Conservation (phyloP, 2,329 filamentous ascomycete genomes). For the Neopestalotiopsis rosae region DNA sequence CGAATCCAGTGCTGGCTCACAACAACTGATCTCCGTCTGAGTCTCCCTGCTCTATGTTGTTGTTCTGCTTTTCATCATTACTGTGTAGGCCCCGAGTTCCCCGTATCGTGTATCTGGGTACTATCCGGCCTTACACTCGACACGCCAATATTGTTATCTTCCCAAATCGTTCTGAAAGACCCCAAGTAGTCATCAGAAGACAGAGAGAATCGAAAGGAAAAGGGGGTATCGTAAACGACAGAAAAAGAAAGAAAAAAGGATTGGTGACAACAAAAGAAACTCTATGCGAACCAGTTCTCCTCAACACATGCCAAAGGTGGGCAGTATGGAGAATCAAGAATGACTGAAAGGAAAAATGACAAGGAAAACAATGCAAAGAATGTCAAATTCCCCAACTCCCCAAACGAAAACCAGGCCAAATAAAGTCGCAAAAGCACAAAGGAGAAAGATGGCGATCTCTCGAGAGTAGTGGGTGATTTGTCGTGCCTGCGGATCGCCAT, state of each 20-base stretch:
- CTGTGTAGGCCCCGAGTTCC: too few relatives aligned
- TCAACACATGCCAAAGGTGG: too few relatives aligned
- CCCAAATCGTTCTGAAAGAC: conserved; percentile 3
- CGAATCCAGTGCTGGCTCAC: too few relatives aligned
- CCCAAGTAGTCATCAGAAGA: neutral
- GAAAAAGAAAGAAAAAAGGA: neutral
- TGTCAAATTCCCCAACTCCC: neutral
- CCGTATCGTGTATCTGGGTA: too few relatives aligned
- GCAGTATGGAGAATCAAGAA: too few relatives aligned
- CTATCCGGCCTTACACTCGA: too few relatives aligned
- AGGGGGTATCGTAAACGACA: neutral
- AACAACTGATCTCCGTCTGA: too few relatives aligned
- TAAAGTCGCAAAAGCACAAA: neutral
- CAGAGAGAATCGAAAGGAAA: neutral
- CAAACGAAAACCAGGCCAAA: neutral
- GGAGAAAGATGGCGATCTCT: neutral
- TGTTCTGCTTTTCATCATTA: too few relatives aligned
- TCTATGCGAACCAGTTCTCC: neutral
- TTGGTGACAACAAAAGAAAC: too few relatives aligned
- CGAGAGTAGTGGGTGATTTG: neutral
- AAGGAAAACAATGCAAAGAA: too few relatives aligned
- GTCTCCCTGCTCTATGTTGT: too few relatives aligned
- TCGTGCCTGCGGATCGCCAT: neutral
- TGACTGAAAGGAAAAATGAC: too few relatives aligned
- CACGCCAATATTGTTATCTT: neutral